Conservation (phyloP, 176 grass and related monocot species). For the Phyllostachys edulis region DNA sequence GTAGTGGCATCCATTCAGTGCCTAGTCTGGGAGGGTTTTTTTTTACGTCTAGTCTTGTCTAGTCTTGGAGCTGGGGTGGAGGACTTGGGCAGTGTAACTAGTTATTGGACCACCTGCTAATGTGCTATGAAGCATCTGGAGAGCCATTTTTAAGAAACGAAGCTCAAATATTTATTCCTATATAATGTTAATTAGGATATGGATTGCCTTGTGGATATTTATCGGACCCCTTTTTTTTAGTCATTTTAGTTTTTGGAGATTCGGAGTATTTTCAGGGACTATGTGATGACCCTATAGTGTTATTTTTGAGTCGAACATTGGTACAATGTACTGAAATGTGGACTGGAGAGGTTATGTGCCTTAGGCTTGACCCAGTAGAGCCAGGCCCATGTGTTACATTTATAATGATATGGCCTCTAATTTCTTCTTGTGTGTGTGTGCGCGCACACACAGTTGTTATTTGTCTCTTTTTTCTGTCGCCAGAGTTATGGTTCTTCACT, state of each 20-base stretch:
- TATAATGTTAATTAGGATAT: not conserved
- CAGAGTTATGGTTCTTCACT: not conserved
- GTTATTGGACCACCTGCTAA: not conserved
- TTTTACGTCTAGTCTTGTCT: not conserved
- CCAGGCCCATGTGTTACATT: not conserved
- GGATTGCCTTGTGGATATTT: not conserved
- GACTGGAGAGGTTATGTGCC: not conserved
- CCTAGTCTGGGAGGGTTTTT: not conserved
- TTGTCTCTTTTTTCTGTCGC: not conserved
- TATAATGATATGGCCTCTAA: not conserved
- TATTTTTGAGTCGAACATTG: not conserved
- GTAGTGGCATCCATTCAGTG: not conserved
- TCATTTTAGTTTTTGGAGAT: not conserved
- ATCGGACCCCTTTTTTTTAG: not conserved
- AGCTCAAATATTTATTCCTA: not conserved
- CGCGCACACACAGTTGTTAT: not conserved
- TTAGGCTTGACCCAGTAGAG: not conserved
- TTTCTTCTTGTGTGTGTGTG: not conserved
- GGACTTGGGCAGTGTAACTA: not conserved
- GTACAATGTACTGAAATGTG: not conserved
- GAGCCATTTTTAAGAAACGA: not conserved
- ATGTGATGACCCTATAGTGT: not conserved
- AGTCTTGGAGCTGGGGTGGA: not conserved
- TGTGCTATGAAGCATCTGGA: not conserved
- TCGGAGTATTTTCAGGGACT: not conserved